Base-by-base conservation (phyloP, 2,329 filamentous ascomycete genomes). In the Diaporthe eres region DNA sequence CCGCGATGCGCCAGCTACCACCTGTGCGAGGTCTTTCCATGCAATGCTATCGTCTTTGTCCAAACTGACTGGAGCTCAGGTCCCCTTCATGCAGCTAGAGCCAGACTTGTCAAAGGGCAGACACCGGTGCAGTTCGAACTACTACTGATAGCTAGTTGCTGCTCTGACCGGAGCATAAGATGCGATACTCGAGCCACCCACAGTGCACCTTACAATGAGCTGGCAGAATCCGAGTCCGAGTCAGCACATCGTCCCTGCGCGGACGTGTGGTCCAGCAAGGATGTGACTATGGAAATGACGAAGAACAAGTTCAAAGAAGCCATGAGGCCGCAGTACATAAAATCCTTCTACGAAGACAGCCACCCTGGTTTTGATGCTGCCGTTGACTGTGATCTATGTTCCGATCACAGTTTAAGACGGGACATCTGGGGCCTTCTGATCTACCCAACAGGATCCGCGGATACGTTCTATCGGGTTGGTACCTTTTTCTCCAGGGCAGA, bases 341-440 rank as follows among this genome's bases (percentile, higher is more conserved):
- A 1, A 3, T 28, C n/a, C 4, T 44, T 55, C 34, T 42, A 28
- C 34, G 8, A 57, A 39, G 67, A 71, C 34, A 57, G 34, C 49
- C 34, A 44, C 8, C 7, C 12, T 12, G 47, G 31, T 13, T 70
- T 70, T 15, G 7, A 55, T 17, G 22, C 65, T 8, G 47, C n/a
- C 6, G 17, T n/a, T 8, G 3, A 57, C 22, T 71, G 67, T 57
- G 49, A 31, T 8, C n/a, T 28, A 6, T 71, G 67, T 19, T 44
- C 49, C 0, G 49, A 55, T 12, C n/a, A 19, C 13, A n/a, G 9
- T 1, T 15, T 42, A 7, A 55, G n/a, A 12, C 49, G 67, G 51
- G 49, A 71, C 22, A 28, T 57, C 13, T 71, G 67, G 67, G 67
- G 67, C 37, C 34, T 71, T n/a, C 2, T 71, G 4, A 39, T 57